Base-by-base conservation (phyloP, 208 protist species). In the Tetramitus jugosus region DNA sequence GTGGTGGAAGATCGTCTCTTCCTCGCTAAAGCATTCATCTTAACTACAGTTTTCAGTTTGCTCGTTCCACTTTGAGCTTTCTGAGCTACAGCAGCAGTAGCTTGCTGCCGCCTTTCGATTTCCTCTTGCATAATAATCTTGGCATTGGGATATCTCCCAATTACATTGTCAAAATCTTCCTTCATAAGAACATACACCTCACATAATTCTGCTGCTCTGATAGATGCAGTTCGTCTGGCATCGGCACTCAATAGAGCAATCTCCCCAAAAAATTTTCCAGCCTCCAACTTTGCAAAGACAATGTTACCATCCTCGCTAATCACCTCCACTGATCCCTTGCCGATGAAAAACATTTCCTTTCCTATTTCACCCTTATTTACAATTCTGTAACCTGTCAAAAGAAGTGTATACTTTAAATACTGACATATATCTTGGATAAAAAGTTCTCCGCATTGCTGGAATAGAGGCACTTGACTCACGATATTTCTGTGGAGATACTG, bases 201-300 rank as follows among this genome's bases (percentile, higher is more conserved):
- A 53, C 75, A 81, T 52, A 82, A 80, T 49, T 77, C 76, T 62
- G 76, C 37, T 7, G 80, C 79, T 52, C 78, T 56, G 0, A 83
- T 78, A 49, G 78, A 79, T 29, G 80, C 80, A 6, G 43, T 83
- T 35, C 80, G n/a, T 65, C 69, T 80, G 26, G 81, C 60, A 39
- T 82, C 40, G 3, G 46, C 10, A n/a, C n/a, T n/a, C 3, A 83
- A 29, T 68, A 83, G 53, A 4, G 80, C 80, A 61, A 83, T 80
- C 29, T 83, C 80, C 7, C 80, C 80, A 67, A 83, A 83, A 53
- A 83, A 83, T n/a, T 75, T 46, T 37, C 80, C 80, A 20, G 8
- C 37, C 0, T 14, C 0, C 1, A 83, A 64, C 3, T 64, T 67
- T 4, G 40, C 69, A 14, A 17, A 43, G 14, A 75, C 26, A 42